phyloP scores from a whole-genome alignment of 2,329 filamentous ascomycete genomes.

The Camillea tinctor region DNA sequence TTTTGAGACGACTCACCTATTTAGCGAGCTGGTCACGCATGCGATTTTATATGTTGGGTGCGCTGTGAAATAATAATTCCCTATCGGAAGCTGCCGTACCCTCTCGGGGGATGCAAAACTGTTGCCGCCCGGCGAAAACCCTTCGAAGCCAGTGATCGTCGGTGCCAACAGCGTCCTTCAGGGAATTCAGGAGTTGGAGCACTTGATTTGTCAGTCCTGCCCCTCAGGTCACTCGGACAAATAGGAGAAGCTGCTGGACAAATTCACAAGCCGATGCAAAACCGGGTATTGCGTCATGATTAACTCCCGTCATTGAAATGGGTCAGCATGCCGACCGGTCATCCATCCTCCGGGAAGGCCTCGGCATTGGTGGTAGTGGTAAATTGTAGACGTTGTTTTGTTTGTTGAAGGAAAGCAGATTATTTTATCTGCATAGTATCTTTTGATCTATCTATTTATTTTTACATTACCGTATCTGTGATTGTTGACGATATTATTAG shows the following conservation, averaged over 20 bases:
- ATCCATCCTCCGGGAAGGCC: constrained; percentile 19
- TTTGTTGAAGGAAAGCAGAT: neutral
- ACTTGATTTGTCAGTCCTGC: neutral
- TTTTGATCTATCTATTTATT: neutral
- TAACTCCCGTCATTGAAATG: constrained; percentile 11
- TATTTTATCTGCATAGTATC: neutral
- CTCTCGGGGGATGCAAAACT: neutral
- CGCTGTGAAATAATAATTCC: neutral
- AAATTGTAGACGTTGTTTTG: constrained; percentile 1
- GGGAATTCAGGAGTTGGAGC: neutral
- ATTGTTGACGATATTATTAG: neutral
- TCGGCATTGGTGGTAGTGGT: constrained; percentile 4
- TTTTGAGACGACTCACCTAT: neutral
- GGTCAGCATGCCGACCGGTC: constrained; percentile 19
- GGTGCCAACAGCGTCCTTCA: neutral
- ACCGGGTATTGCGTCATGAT: constrained; percentile 26
- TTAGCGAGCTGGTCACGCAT: neutral
- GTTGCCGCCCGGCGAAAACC: neutral
- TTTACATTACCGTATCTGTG: neutral
- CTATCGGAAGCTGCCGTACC: neutral
- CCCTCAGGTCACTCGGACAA: neutral
- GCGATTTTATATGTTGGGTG: neutral
- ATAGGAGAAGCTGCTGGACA: neutral
- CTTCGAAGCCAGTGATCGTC: neutral
- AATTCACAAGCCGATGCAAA: constrained; percentile 5